phyloP scores from a whole-genome alignment of 2,329 filamentous ascomycete species.

The Gyromitra esculenta region DNA sequence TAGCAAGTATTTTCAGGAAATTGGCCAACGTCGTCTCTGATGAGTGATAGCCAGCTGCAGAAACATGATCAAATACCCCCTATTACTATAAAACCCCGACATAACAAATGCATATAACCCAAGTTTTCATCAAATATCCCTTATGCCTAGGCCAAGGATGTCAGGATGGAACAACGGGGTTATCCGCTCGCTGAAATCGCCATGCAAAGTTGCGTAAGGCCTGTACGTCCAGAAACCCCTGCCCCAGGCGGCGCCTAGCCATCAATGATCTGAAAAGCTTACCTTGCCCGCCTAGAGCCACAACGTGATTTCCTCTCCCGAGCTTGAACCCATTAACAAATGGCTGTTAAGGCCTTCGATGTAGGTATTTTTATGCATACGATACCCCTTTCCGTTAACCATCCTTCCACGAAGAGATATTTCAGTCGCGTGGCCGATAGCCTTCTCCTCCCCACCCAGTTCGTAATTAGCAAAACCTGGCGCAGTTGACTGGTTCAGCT shows the following conservation, averaged over 20 bases:
- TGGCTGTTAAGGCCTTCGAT: constrained; percentile 1
- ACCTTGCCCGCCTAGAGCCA: not conserved
- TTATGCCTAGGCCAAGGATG: not conserved
- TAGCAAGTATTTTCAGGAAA: constrained; percentile 15
- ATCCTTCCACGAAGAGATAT: constrained; percentile 19
- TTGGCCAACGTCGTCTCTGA: not conserved
- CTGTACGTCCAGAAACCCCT: not conserved
- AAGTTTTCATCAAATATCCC: not conserved
- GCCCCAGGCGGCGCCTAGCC: not conserved
- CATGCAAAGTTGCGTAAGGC: not conserved
- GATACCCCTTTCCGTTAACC: constrained; percentile 34
- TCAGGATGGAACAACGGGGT: not conserved
- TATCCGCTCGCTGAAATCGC: constrained; percentile 3
- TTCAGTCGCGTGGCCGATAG: constrained; percentile 36
- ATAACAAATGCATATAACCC: not conserved
- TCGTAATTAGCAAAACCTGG: constrained; percentile 30
- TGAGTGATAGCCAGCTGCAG: not conserved
- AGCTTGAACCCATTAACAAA: not conserved
- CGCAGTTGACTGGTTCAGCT: constrained; percentile 36
- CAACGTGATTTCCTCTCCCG: not conserved
- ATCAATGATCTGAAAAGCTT: not conserved
- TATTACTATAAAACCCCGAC: not conserved
- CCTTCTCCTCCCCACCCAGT: constrained; percentile 15
- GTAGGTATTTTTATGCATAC: constrained; percentile 14
- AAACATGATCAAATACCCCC: not conserved